Percentiles rank a stretch among this genome's conserved stretches.
phyloP scores from a whole-genome alignment of 257 asterid genomes.

The Phtheirospermum japonicum region DNA sequence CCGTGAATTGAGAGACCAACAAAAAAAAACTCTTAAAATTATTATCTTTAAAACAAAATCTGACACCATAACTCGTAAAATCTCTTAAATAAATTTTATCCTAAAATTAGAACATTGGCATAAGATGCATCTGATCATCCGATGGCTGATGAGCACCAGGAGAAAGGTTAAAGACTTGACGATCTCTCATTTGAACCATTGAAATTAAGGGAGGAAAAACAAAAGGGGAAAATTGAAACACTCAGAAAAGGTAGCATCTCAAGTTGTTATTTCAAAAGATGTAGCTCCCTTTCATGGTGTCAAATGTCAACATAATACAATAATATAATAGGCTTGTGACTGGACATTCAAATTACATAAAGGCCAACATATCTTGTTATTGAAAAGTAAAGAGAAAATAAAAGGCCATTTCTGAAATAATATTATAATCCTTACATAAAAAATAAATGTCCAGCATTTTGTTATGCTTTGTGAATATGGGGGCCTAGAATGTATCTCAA shows the following conservation, averaged over 20 bases:
- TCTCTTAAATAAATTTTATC: too few relatives aligned
- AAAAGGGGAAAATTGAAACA: constrained; percentile 1
- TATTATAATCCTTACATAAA: too few relatives aligned
- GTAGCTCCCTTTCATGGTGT: constrained; percentile 25
- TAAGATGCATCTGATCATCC: constrained; percentile 33
- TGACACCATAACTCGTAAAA: too few relatives aligned
- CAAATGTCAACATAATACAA: constrained; percentile 39
- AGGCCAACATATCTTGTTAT: constrained; percentile 33
- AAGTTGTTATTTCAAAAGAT: constrained; percentile 19
- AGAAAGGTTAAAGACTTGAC: constrained; percentile 31
- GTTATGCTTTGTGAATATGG: too few relatives aligned
- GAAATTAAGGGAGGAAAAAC: constrained; percentile 37
- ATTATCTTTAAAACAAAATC: too few relatives aligned
- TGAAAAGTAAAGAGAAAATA: too few relatives aligned
- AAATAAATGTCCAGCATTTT: too few relatives aligned
- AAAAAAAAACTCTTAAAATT: too few relatives aligned
- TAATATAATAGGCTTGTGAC: background rate
- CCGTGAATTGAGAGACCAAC: too few relatives aligned
- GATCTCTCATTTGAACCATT: constrained; percentile 45
- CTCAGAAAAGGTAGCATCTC: constrained; percentile 25
- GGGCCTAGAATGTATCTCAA: too few relatives aligned
- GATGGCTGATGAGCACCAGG: constrained; percentile 44
- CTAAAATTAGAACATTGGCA: too few relatives aligned
- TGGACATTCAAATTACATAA: constrained; percentile 55
- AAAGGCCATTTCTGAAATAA: too few relatives aligned